Conservation (phyloP, 108 stramenopile species). For the Pseudonitzschia multistriata region DNA sequence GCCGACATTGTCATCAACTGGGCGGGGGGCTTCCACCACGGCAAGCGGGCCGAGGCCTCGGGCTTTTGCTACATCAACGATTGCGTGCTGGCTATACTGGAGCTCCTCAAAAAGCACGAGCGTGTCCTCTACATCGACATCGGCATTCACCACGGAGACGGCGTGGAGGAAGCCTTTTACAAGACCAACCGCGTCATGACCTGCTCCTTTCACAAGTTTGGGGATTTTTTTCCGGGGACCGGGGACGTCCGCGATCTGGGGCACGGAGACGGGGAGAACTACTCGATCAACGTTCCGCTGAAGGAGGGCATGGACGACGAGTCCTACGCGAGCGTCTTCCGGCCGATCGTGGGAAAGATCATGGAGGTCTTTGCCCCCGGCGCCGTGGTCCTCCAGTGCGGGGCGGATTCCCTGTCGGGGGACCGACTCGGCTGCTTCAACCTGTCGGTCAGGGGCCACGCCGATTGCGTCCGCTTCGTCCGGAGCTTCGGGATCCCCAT, state of each 20-base stretch:
- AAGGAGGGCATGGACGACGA: constrained; percentile 89
- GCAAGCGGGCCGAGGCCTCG: constrained; percentile 91
- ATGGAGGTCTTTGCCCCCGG: constrained; percentile 94
- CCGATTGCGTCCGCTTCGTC: constrained; percentile 80
- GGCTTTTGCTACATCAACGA: constrained; percentile 97
- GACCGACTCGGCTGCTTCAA: constrained; percentile 98
- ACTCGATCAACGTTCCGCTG: constrained; percentile 91
- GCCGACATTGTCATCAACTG: constrained; percentile 96
- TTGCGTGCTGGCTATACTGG: constrained; percentile 94
- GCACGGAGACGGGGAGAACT: constrained; percentile 85
- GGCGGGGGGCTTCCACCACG: constrained; percentile 97
- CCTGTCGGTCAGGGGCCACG: constrained; percentile 88
- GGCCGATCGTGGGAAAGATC: constrained; percentile 88
- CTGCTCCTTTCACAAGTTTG: constrained; percentile 96
- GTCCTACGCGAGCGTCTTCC: constrained; percentile 80
- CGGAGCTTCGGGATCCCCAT: constrained; percentile 90
- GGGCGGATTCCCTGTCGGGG: constrained; percentile 93
- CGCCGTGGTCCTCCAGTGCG: constrained; percentile 97
- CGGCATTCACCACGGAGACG: constrained; percentile 98
- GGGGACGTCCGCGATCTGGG: constrained; percentile 93
- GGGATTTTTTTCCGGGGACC: constrained; percentile 97
- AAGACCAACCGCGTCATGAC: constrained; percentile 98
- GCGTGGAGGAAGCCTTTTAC: constrained; percentile 99
- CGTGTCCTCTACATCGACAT: constrained; percentile 98
- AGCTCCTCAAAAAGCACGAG: constrained; percentile 95